A percentile compares a stretch with the other conserved stretches of the same genome.
Conservation (phyloP, 169 alveolate species). For the Cryptosporidium sp. region DNA sequence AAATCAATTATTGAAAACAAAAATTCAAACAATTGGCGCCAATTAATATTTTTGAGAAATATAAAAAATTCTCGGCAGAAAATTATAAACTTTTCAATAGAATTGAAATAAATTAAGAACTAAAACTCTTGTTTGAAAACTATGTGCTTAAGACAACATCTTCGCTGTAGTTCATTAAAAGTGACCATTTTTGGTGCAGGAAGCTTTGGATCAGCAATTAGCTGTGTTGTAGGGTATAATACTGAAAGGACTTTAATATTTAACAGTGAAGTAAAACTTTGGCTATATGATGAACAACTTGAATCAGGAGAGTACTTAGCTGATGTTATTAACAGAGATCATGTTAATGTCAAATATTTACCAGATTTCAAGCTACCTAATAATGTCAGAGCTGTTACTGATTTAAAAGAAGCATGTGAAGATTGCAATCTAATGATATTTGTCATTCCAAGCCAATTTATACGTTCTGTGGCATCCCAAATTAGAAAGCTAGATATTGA, state of each 20-base stretch:
- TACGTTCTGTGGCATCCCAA: slow-evolving; percentile 65
- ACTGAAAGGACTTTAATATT: slow-evolving; percentile 53
- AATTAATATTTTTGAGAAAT: too few relatives aligned
- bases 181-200: slow-evolving; percentile 75
- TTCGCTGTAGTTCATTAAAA: slow-evolving; percentile 46
- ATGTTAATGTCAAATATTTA: slow-evolving; percentile 89
- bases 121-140: background rate
- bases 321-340: slow-evolving; percentile 87
- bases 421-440: slow-evolving; percentile 88
- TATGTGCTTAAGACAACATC: slow-evolving; percentile 72
- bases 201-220: slow-evolving; percentile 72
- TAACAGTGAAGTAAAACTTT: slow-evolving; percentile 85
- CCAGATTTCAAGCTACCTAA: slow-evolving; percentile 90
- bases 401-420: slow-evolving; percentile 85
- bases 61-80: background rate
- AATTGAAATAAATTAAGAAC: background rate
- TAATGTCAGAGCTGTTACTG: slow-evolving; percentile 88
- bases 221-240: slow-evolving; percentile 67
- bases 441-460: slow-evolving; percentile 92
- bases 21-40: background rate
- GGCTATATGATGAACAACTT: slow-evolving; percentile 88
- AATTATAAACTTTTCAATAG: background rate
- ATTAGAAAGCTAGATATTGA: slow-evolving; percentile 4
- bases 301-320: slow-evolving; percentile 87
- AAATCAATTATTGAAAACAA: too few relatives aligned